Percentiles rank a stretch among this genome's conserved stretches.
These are phyloP conservation scores for Fusarium incarnatum DNA, from an alignment of 2,329 filamentous ascomycete species.

Conservation along the genomic window DNA sequence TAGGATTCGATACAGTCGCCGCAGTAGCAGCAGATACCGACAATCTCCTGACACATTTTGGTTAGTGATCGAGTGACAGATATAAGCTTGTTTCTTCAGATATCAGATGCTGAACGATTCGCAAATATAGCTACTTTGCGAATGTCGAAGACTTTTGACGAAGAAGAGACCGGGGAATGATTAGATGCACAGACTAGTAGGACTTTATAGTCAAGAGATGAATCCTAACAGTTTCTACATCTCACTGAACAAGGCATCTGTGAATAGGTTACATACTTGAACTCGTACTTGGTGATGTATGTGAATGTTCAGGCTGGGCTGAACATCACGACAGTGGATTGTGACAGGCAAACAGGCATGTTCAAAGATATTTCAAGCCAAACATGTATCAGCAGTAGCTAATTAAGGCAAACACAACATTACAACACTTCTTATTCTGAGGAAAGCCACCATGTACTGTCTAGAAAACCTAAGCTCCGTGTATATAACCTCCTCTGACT, in stretches of 20 bases:
- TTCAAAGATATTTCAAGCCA: background rate
- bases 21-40: constrained; percentile 23
- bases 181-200: background rate
- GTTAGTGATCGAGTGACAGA: background rate
- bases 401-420: background rate
- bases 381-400: background rate
- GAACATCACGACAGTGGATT: background rate
- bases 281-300: background rate
- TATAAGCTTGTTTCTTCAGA: background rate
- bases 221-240: background rate
- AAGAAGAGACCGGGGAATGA: background rate
- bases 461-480: background rate
- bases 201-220: background rate
- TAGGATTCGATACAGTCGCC: constrained; percentile 13
- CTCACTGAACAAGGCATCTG: background rate
- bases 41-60: constrained; percentile 20
- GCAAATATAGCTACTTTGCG: background rate
- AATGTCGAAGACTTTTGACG: background rate
- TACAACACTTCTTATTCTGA: background rate
- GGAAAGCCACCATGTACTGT: too few species aligned
- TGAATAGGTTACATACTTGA: background rate
- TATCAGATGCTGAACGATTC: background rate
- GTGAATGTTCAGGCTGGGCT: background rate
- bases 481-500: background rate
- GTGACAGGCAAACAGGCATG: background rate